These are phyloP conservation scores for Chrysochromulina parva DNA, from an alignment of 78 protist genomes.

Conservation along the genomic window DNA sequence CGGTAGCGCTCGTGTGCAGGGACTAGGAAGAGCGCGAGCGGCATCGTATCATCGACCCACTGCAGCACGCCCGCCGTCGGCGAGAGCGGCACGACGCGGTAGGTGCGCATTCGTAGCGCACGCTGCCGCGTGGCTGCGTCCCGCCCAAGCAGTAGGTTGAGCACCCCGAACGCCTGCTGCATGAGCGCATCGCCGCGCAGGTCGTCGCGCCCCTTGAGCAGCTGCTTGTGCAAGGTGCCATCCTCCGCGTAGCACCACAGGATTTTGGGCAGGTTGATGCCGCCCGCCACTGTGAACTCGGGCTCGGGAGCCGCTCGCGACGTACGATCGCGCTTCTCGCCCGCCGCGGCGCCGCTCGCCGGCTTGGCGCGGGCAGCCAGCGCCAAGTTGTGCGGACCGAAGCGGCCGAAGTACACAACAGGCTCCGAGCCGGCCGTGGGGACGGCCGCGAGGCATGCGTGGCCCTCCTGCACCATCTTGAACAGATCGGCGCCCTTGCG, in stretches of 20 bases:
- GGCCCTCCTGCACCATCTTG: no score
- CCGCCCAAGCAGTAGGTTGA: slow-evolving; percentile 53
- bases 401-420: no score
- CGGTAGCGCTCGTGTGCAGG: slow-evolving; percentile 52
- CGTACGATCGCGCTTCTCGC: no score
- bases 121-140: background rate
- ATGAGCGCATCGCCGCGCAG: slow-evolving; percentile 86
- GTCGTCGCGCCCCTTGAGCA: slow-evolving; percentile 75
- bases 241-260: slow-evolving; percentile 54
- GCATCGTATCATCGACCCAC: slow-evolving; percentile 65
- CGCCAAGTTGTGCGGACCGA: no score
- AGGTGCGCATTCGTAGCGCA: slow-evolving; percentile 61
- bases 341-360: no score
- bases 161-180: slow-evolving; percentile 78
- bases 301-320: background rate
- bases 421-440: no score
- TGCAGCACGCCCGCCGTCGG: slow-evolving; percentile 75
- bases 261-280: slow-evolving; percentile 71
- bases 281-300: slow-evolving; percentile 39
- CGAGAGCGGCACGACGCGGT: slow-evolving; percentile 76
- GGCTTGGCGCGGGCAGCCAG: no score
- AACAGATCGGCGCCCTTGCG: no score
- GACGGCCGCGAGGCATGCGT: no score
- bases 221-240: slow-evolving; percentile 42
- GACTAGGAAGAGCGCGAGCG: slow-evolving; percentile 58